Conservation (phyloP, 1,139 yeast genomes). For the Magnusiomyces suaveolens region DNA sequence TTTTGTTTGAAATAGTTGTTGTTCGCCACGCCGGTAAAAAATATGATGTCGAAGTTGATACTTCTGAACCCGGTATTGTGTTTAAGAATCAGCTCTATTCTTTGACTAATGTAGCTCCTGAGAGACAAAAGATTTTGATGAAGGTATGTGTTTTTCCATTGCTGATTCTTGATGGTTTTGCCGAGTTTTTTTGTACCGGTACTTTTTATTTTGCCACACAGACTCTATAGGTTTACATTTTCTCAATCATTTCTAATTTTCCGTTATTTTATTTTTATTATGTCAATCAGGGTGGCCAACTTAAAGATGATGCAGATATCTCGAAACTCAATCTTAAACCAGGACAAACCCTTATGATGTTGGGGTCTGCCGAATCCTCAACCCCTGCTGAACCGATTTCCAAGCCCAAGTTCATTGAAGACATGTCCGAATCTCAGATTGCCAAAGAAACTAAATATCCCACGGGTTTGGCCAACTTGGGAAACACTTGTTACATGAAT, state of each 20-base stretch:
- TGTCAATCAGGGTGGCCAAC: slow-evolving; percentile 52
- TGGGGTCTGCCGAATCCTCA: slow-evolving; percentile 79
- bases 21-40: slow-evolving; percentile 83
- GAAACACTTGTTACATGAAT: slow-evolving; percentile 92
- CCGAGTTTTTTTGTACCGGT: too few relatives aligned
- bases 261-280: slow-evolving; percentile 3
- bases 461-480: slow-evolving; percentile 75
- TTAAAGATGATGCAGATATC: slow-evolving; percentile 55
- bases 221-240: too few relatives aligned
- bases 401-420: slow-evolving; percentile 59
- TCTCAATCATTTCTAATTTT: background rate
- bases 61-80: slow-evolving; percentile 44
- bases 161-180: background rate
- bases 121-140: slow-evolving; percentile 79
- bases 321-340: slow-evolving; percentile 47
- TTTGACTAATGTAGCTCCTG: slow-evolving; percentile 71
- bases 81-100: slow-evolving; percentile 65
- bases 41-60: slow-evolving; percentile 55
- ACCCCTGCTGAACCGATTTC: slow-evolving; percentile 46
- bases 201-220: too few relatives aligned
- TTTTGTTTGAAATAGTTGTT: slow-evolving; percentile 30
- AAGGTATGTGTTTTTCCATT: slow-evolving; percentile 32
- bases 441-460: slow-evolving; percentile 39
- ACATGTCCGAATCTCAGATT: slow-evolving; percentile 43
- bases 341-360: slow-evolving; percentile 68